Conservation (phyloP, 805 yeast species). For the Saturnispora ahearnii region DNA sequence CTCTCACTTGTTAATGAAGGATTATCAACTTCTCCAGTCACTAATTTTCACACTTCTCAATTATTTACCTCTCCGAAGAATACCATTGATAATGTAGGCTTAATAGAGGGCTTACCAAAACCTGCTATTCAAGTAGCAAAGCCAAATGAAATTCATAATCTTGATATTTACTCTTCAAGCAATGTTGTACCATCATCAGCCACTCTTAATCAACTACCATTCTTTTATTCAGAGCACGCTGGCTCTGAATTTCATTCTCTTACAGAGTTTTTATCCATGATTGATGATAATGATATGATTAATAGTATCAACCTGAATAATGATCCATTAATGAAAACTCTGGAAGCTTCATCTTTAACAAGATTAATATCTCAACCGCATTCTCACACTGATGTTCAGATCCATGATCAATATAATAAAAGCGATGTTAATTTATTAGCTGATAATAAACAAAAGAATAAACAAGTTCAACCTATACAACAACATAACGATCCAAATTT, state of each 20-base stretch:
- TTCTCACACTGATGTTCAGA: slow-evolving; percentile 5
- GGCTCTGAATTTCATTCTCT: slow-evolving; percentile 87
- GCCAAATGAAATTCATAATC: neutral
- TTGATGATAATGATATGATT: slow-evolving; percentile 74
- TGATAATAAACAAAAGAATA: slow-evolving; percentile 5
- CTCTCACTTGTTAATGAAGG: neutral
- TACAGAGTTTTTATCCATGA: slow-evolving; percentile 81
- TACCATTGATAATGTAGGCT: slow-evolving; percentile 1
- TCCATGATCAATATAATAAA: neutral
- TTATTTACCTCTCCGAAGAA: slow-evolving; percentile 4
- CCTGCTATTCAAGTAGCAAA: neutral
- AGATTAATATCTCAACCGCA: slow-evolving; percentile 18
- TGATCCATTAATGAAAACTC: slow-evolving; percentile 30
- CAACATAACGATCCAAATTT: slow-evolving; percentile 2
- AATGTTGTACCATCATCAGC: slow-evolving; percentile 13
- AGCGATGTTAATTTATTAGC: neutral
- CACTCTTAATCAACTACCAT: slow-evolving; percentile 53
- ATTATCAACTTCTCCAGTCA: neutral
- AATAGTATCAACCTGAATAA: slow-evolving; percentile 30
- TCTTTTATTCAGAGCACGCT: slow-evolving; percentile 83
- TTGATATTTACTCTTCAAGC: neutral
- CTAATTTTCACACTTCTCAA: slow-evolving; percentile 3
- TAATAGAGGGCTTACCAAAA: slow-evolving; percentile 4
- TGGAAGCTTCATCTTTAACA: slow-evolving; percentile 21
- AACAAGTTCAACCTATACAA: neutral